Base-by-base conservation (phyloP, 345 rosid species). In the Abelmoschus esculentus region DNA sequence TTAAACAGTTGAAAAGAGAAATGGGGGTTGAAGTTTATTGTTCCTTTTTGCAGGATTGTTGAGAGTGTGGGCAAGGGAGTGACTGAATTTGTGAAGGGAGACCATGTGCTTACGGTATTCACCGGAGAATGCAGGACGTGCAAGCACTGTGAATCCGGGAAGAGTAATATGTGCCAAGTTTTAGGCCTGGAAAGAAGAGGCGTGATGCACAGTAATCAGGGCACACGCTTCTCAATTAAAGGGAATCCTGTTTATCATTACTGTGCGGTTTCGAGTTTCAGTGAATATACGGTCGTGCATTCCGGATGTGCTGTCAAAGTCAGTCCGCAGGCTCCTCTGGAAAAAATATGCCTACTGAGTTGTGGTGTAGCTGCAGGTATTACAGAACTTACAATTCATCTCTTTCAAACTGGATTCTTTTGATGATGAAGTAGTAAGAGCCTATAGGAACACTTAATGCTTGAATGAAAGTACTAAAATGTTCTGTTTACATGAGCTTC, bases 261-360 rank as follows among this genome's bases (percentile, higher is more conserved):
- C 75, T 89, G 95, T 52, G 98, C 96, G 0, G 91, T 93, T 78
- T 91, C 98, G 6, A 93, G 98, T 83, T 91, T 93, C 80, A 88
- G 96, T 10, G 97, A 91, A 75, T 93, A 88, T 75, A 89, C 93
- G 0, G 96, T 93, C 42, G 98, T 93, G 70, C 93, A 89, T 74
- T 84, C 96, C 9, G 97, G 98, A 5, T 89, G 96, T 83, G 96
- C 98, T 69, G 95, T 88, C 66, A 93, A 93, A 83, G 86, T 93
- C 34, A 80, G 78, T 72, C 76, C 84, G 15, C 4, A 34, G 11
- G 98, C 86, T 5, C 96, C 97, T 75, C 73, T 91, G 42, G 81
- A 91, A 44, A 93, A 89, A 74, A 87, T 93, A 44, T 91, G 98
- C 84, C 87, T 88, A 8, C 86, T 93, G 2, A 89, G 97, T 75